phyloP scores from a whole-genome alignment of 306 rosid species.

The Benincasa hispida region DNA sequence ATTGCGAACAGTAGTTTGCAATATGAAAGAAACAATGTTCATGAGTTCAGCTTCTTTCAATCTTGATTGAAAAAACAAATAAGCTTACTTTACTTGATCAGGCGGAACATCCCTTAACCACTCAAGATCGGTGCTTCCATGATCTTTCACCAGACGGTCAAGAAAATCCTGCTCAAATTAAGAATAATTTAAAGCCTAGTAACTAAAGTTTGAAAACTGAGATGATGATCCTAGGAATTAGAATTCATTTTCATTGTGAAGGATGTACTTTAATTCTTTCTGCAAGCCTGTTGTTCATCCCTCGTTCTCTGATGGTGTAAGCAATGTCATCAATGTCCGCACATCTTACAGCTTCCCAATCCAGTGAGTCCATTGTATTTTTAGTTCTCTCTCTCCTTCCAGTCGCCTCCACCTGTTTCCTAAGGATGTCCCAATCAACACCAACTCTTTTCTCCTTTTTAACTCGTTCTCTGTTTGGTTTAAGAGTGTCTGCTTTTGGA shows the following conservation, averaged over 20 bases:
- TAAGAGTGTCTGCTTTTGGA: not conserved
- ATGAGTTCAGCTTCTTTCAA: not conserved
- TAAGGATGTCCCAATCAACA: slow-evolving; percentile 32
- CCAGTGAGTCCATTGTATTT: slow-evolving; percentile 29
- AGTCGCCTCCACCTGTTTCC: slow-evolving; percentile 9
- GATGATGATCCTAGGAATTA: not conserved
- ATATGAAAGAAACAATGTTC: not conserved
- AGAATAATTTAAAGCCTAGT: not conserved
- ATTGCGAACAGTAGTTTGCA: not conserved
- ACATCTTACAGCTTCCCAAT: slow-evolving; percentile 52
- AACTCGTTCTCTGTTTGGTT: not conserved
- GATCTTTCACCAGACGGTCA: slow-evolving; percentile 16
- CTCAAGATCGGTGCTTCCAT: slow-evolving; percentile 43
- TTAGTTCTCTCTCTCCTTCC: not conserved
- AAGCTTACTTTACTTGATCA: slow-evolving; percentile 23
- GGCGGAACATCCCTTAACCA: slow-evolving; percentile 62
- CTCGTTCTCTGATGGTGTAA: slow-evolving; percentile 35
- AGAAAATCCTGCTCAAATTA: slow-evolving; percentile 31
- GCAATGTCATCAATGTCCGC: slow-evolving; percentile 28
- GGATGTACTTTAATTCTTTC: slow-evolving; percentile 36
- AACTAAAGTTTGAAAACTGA: not conserved
- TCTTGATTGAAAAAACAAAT: not conserved
- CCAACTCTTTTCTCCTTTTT: slow-evolving; percentile 9
- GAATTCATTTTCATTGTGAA: not conserved
- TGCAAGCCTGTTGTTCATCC: slow-evolving; percentile 41